Evolutionary conservation across 129 eudicot species (phyloP).

Genomic region (Flaveria bidentis): DNA sequence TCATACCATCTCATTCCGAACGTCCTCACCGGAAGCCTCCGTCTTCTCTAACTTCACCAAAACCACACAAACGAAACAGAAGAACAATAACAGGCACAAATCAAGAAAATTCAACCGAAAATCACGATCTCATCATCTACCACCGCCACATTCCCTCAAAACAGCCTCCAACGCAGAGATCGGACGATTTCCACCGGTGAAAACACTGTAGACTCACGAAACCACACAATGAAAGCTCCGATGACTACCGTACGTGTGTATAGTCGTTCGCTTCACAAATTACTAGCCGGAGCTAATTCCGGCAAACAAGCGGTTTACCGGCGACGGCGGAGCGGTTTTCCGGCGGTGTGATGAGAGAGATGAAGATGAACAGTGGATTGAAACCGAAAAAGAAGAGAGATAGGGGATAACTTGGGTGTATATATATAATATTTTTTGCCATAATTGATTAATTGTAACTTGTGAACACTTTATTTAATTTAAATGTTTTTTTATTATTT

Average conservation of each 20-base stretch:
- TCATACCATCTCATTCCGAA: conserved; percentile 74
- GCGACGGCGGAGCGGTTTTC: conserved; percentile 38
- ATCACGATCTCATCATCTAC: conserved; percentile 46
- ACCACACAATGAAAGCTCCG: conserved; percentile 13
- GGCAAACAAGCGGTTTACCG: conserved; percentile 40
- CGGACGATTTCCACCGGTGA: conserved; percentile 40
- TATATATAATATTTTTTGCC: conserved; percentile 25
- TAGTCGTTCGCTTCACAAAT: neutral
- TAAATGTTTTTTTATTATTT: too few species aligned
- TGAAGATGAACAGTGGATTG: conserved; percentile 50
- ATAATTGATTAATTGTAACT: conserved; percentile 22
- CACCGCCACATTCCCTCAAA: conserved; percentile 63
- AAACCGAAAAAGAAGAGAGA: conserved; percentile 60
- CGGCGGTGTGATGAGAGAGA: conserved; percentile 35
- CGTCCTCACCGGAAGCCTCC: conserved; percentile 49
- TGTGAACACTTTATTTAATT: conserved; percentile 12
- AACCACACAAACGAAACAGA: conserved; percentile 13
- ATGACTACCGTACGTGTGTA: conserved; percentile 13
- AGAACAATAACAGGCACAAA: conserved; percentile 2
- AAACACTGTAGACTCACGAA: conserved; percentile 11
- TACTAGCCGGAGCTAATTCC: conserved; percentile 28
- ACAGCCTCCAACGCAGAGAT: conserved; percentile 43
- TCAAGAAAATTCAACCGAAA: conserved; percentile 38
- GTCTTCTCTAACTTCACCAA: conserved; percentile 54
- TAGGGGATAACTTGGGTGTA: conserved; percentile 50